A percentile compares a stretch with the other conserved stretches of the same genome.
These are phyloP conservation scores for Colletotrichum karsti DNA, from an alignment of 2,329 filamentous ascomycete species.

Conservation along the genomic window DNA sequence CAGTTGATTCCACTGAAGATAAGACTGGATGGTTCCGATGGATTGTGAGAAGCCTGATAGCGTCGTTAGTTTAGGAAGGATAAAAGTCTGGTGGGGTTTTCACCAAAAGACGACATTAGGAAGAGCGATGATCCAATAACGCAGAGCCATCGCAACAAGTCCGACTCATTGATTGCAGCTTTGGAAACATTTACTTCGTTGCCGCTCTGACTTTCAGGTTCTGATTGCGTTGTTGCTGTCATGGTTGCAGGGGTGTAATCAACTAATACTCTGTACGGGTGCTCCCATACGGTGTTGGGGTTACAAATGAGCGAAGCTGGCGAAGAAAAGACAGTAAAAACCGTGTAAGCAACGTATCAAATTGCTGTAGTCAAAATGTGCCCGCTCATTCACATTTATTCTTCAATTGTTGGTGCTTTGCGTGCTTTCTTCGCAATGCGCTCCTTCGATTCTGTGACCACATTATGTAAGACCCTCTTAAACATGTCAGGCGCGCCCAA, in stretches of 20 bases:
- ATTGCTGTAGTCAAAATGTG: not conserved
- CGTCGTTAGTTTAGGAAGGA: not conserved
- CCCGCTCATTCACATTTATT: fast-evolving
- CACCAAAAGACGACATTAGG: constrained; percentile 1
- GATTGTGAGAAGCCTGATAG: constrained; percentile 52
- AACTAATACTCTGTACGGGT: too few species aligned
- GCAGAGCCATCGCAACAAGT: not conserved
- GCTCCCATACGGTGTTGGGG: too few species aligned
- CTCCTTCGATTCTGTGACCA: not conserved
- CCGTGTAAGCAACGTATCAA: too few species aligned
- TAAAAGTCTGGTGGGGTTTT: not conserved
- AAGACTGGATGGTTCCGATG: constrained; percentile 56
- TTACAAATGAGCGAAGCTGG: too few species aligned
- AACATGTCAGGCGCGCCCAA: not conserved
- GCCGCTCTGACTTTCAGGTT: not conserved
- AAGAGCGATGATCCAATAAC: not conserved
- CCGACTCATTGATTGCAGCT: not conserved
- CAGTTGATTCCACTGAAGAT: constrained; percentile 53
- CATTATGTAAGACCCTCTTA: not conserved
- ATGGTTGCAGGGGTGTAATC: not conserved
- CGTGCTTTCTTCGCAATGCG: not conserved
- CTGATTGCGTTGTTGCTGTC: not conserved
- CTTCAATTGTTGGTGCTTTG: not conserved
- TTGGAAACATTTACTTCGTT: not conserved
- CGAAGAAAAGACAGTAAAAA: too few species aligned